A percentile compares a stretch with the other conserved stretches of the same genome.
These are phyloP conservation scores for Rhizopogon vesiculosus DNA, from an alignment of 768 basidiomycete genomes.

Conservation along the genomic window DNA sequence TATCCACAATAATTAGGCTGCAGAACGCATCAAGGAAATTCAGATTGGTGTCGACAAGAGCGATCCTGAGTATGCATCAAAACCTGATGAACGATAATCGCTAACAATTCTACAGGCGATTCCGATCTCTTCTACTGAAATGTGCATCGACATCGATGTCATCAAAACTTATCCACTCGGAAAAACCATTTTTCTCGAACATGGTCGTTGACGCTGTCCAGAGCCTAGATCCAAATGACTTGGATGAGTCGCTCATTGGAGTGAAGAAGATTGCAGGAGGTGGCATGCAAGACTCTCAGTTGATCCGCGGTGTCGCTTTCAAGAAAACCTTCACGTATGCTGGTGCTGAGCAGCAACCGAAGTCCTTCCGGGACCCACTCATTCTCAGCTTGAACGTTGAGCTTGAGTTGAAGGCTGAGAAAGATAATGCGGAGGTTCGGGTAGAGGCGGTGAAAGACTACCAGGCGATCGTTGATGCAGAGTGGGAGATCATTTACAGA, in stretches of 20 bases:
- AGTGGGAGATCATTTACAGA: constrained; percentile 99
- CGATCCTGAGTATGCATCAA: constrained; percentile 73
- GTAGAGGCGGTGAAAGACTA: constrained; percentile 97
- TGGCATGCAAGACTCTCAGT: constrained; percentile 92
- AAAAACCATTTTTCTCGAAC: constrained; percentile 97
- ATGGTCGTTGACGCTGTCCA: constrained; percentile 99
- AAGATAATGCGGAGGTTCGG: constrained; percentile 98
- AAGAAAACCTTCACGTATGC: constrained; percentile 99
- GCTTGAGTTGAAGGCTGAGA: constrained; percentile 97
- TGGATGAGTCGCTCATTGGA: constrained; percentile 94
- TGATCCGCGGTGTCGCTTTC: constrained; percentile 92
- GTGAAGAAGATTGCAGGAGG: constrained; percentile 98
- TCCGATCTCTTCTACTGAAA: constrained; percentile 91
- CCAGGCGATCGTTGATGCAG: constrained; percentile 98
- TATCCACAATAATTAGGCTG: constrained; percentile 46
- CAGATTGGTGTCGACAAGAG: constrained; percentile 89
- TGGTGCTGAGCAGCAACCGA: constrained; percentile 98
- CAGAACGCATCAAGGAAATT: constrained; percentile 82
- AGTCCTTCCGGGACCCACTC: constrained; percentile 83
- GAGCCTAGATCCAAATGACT: constrained; percentile 86
- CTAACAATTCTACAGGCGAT: constrained; percentile 50
- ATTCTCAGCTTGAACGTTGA: constrained; percentile 96
- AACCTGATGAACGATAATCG: constrained; percentile 1
- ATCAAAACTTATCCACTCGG: constrained; percentile 96
- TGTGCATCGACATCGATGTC: constrained; percentile 99